Base-by-base conservation (phyloP, 2,329 filamentous ascomycete genomes). In the Pseudopithomyces chartarum region DNA sequence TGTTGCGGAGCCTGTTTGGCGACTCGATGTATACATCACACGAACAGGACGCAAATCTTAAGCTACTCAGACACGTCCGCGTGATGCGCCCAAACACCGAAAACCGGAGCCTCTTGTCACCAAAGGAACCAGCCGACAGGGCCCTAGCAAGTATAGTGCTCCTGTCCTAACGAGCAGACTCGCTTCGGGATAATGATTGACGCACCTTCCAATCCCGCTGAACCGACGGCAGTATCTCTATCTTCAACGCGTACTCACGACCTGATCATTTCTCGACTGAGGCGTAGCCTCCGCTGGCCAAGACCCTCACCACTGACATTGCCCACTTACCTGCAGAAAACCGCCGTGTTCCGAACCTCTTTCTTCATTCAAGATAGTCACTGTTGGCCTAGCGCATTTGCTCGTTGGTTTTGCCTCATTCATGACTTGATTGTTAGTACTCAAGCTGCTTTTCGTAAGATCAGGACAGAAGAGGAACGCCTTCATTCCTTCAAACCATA, bases 401-500 rank as follows among this genome's bases (percentile, higher is more conserved):
- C 56, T 60, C 2, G 67, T 65, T 7, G 65, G 59, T 61, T 68
- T 73, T 17, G 76, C 75, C 3, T 74, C 74, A 47, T 65, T 67
- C 58, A 70, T 71, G 1, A 56, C 56, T 29, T 58, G 73, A 48
- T 75, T 76, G 44, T 64, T 44, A 11, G 36, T 17, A 12, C 65
- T 57, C 33, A 78, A 40, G 45, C 70, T 69, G 39, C 62, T 67
- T 13, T 60, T 62, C 7, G 69, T 75, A 38, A 73, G 77, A 1
- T 73, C 74, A 0, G 75, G 75, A 51, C 67, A 69, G 52, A 64
- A 77, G 1, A 63, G 60, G 54, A 76, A 75, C 2, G 76, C 67
- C 52, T 73, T 76, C 57, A n/a, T n/a, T n/a, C n/a, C n/a, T n/a
- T n/a, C n/a, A n/a, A n/a, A n/a, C n/a, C n/a, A n/a, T n/a, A n/a